Base-by-base conservation (phyloP, 2,329 filamentous ascomycete species). In the Verruconis gallopava region DNA sequence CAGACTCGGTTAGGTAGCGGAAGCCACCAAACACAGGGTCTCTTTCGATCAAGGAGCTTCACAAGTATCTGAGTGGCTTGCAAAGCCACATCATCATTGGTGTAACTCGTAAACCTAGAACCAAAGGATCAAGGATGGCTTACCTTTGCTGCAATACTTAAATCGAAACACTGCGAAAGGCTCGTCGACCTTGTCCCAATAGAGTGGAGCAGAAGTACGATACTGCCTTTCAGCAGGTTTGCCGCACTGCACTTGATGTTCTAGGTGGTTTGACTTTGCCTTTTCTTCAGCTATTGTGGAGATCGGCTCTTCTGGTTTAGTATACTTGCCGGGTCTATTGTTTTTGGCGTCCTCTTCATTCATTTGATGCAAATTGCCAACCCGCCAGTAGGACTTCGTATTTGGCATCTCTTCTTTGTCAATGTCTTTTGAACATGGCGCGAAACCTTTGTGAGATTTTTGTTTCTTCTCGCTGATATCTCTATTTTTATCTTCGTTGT, bases 91-190 rank as follows among this genome's bases (percentile, higher is more conserved):
- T 40, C 43, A 35, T 40, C 40, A 41, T 21, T 15, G 37, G 22
- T 4, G 30, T 22, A 6, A 33, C 37, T 37, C n/a, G 30, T 15
- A 28, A n/a, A 17, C 3, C n/a, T 22, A 33, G 19, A n/a, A 22
- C 25, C n/a, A 13, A 42, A 33, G 4, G 3, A n/a, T n/a, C n/a
- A 18, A 13, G 4, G 20, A 28, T 14, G 30, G 9, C 46, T 38
- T 49, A 25, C 47, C 48, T 40, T 46, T 51, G 40, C 54, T 59
- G 2, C 65, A 58, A 44, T 68, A 69, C 41, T 64, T 64, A 58
- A 69, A 69, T n/a, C 57, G 56, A 49, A 69, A 69, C 9, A 68
- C 60, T 0, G 65, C 66, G 44, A 66, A 69, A 18, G 63, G 61
- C 36, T 48, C 42, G 12, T 54, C 47, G 50, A 62, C 54, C 6